phyloP scores from a whole-genome alignment of 306 rosid genomes.

The Fragaria nilgerrensis region DNA sequence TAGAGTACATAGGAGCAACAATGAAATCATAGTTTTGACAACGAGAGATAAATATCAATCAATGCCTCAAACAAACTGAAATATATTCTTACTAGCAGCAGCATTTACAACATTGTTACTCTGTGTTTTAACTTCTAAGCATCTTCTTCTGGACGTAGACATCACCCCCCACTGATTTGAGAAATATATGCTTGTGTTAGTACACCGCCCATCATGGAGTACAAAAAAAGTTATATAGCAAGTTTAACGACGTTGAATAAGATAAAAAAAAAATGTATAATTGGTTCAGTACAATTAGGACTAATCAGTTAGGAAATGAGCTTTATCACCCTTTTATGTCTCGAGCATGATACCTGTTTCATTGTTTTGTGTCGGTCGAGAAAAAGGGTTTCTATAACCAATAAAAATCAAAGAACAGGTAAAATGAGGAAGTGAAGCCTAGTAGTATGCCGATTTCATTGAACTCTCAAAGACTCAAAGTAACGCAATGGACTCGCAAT shows the following conservation, averaged over 20 bases:
- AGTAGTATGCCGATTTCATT: too few relatives aligned
- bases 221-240: background rate
- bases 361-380: too few relatives aligned
- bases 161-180: slow-evolving; percentile 63
- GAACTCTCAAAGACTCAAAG: too few relatives aligned
- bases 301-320: background rate
- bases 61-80: slow-evolving; percentile 78
- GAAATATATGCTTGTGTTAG: background rate
- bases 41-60: slow-evolving; percentile 13
- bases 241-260: background rate
- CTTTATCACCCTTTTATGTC: too few relatives aligned
- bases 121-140: slow-evolving; percentile 46
- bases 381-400: too few relatives aligned
- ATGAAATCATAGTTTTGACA: background rate
- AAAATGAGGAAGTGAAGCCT: too few relatives aligned
- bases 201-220: background rate
- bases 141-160: slow-evolving; percentile 61
- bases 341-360: too few relatives aligned
- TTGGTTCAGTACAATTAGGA: background rate
- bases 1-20: background rate
- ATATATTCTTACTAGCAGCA: slow-evolving; percentile 81
- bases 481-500: too few relatives aligned
- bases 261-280: background rate
- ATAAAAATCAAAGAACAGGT: too few relatives aligned
- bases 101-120: slow-evolving; percentile 61